These are phyloP conservation scores for Colletotrichum sp. DNA, from an alignment of 2,329 filamentous ascomycete genomes.

Conservation along the genomic window DNA sequence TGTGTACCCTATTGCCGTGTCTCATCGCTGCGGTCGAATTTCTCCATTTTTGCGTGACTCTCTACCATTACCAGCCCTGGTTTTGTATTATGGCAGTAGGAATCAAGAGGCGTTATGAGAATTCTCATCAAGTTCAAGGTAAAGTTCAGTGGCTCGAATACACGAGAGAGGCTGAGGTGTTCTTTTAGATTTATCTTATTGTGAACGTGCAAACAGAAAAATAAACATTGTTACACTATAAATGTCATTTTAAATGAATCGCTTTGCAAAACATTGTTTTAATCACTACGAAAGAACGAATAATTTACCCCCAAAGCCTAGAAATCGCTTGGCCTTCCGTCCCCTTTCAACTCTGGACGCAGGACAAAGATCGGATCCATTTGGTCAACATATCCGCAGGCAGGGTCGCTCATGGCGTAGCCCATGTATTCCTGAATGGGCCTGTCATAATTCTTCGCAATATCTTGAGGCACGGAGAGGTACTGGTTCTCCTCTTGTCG, in stretches of 20 bases:
- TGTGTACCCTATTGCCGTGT: not conserved
- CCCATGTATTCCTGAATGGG: conserved; percentile 10
- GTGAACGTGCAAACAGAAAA: not conserved
- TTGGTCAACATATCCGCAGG: conserved; percentile 12
- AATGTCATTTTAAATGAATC: not conserved
- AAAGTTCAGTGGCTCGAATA: not conserved
- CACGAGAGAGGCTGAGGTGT: not conserved
- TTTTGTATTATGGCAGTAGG: not conserved
- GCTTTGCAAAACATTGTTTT: not conserved
- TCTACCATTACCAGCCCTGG: not conserved
- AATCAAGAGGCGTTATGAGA: not conserved
- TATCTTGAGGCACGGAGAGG: not conserved
- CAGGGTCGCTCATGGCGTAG: conserved; percentile 6
- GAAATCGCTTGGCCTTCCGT: not conserved
- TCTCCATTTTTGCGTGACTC: not conserved
- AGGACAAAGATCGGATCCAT: conserved; percentile 8
- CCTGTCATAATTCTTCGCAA: not conserved
- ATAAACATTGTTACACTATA: not conserved
- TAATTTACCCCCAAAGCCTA: not conserved
- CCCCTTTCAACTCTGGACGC: conserved; percentile 2
- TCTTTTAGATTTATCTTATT: not conserved
- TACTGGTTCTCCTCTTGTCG: conserved; percentile 16
- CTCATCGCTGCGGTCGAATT: not conserved
- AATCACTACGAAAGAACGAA: not conserved
- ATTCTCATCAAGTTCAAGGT: not conserved